phyloP scores from a whole-genome alignment of 2,329 filamentous ascomycete species.

The Diaporthe sp. region DNA sequence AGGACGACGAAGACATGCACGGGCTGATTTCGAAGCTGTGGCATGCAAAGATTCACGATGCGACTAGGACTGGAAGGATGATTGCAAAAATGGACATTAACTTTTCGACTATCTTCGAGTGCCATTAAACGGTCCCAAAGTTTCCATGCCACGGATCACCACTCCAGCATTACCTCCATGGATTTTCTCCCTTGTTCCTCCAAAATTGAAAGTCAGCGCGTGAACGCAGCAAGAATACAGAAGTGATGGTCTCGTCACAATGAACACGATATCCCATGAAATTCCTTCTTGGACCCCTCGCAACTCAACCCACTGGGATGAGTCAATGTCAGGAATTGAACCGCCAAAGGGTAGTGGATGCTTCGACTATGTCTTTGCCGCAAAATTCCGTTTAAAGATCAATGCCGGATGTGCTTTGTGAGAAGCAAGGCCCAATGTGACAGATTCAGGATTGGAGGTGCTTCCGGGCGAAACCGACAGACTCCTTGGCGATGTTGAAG shows the following conservation, averaged over 20 bases:
- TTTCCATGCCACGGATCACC: constrained; percentile 2
- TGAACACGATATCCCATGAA: constrained; percentile 32
- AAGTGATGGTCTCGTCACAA: constrained; percentile 26
- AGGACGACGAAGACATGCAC: neutral
- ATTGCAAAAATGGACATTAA: constrained; percentile 1
- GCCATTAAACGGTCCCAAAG: neutral
- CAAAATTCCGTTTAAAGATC: neutral
- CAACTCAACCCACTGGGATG: neutral
- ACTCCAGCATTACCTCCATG: neutral
- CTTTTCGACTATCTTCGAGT: constrained; percentile 19
- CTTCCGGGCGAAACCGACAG: constrained; percentile 64
- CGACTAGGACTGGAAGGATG: neutral
- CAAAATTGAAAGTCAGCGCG: neutral
- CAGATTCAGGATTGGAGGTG: constrained; percentile 46
- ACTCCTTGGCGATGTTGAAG: constrained; percentile 70
- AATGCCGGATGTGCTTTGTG: neutral
- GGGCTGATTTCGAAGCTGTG: neutral
- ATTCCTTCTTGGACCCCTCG: neutral
- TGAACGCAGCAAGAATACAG: constrained; percentile 23
- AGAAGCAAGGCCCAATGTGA: constrained; percentile 9
- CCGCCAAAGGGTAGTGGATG: neutral
- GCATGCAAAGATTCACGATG: neutral
- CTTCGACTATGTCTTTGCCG: neutral
- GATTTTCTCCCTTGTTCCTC: neutral
- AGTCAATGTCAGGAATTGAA: neutral